Evolutionary conservation across 208 protist genomes (phyloP).

Genomic region (Acanthamoeba culbertsoni): DNA sequence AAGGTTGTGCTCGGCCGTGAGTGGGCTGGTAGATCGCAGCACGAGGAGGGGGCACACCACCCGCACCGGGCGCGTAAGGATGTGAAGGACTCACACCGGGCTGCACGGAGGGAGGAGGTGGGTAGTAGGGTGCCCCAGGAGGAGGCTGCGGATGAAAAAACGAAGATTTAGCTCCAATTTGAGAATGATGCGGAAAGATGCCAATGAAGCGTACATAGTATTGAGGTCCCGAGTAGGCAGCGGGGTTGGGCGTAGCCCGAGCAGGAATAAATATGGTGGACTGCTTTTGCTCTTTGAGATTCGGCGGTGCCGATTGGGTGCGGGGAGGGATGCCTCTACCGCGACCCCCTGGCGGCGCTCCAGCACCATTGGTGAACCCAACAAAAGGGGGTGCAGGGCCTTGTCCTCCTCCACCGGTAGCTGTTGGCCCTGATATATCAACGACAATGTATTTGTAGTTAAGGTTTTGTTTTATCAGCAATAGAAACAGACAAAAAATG

Average conservation of each 20-base stretch:
- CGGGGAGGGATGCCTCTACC: background rate
- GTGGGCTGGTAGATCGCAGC: background rate
- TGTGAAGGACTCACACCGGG: background rate
- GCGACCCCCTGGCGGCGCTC: background rate
- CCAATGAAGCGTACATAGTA: background rate
- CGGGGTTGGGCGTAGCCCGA: background rate
- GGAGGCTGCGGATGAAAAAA: background rate
- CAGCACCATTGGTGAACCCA: background rate
- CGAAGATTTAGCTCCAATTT: background rate
- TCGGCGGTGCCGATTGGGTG: slow-evolving; percentile 44
- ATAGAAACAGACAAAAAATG: background rate
- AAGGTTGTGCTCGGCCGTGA: background rate
- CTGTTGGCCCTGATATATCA: background rate
- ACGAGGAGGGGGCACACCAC: background rate
- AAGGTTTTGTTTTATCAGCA: no score
- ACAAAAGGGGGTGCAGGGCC: background rate
- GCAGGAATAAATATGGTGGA: slow-evolving; percentile 40
- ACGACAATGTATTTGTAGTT: no score
- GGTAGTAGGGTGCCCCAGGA: background rate
- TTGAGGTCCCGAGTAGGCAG: background rate
- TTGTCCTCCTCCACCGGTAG: background rate
- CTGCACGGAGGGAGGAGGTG: background rate
- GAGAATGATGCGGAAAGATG: background rate
- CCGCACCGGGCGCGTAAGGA: background rate
- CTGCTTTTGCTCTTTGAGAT: slow-evolving; percentile 57